Evolutionary conservation across 2,329 filamentous ascomycete genomes (phyloP).

Genomic region (Calcarisporium arbuscula): DNA sequence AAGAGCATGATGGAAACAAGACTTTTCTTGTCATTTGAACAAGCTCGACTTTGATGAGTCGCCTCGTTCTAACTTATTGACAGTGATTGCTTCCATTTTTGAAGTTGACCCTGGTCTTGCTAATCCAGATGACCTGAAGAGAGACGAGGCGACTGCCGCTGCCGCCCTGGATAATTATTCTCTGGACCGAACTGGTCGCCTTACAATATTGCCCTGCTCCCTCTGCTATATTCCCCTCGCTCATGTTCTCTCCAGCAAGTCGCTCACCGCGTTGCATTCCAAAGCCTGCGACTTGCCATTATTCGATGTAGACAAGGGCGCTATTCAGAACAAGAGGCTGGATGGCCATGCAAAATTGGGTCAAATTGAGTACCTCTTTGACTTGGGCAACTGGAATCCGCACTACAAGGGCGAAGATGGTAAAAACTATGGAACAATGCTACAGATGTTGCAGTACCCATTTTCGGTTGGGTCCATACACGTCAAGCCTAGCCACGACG

Average conservation of each 20-base stretch:
- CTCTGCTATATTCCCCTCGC: slow-evolving; percentile 36
- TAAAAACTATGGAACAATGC: slow-evolving; percentile 41
- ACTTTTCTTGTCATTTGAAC: slow-evolving; percentile 3
- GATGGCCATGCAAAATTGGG: slow-evolving; percentile 26
- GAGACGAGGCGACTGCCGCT: slow-evolving; percentile 18
- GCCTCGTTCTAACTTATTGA: slow-evolving; percentile 10
- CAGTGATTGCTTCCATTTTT: slow-evolving; percentile 36
- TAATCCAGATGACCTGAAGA: slow-evolving; percentile 33
- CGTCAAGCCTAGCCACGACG: too few relatives aligned
- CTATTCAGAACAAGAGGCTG: slow-evolving; percentile 26
- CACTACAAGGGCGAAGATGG: slow-evolving; percentile 23
- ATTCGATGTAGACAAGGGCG: slow-evolving; percentile 16
- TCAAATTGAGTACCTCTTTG: slow-evolving; percentile 44
- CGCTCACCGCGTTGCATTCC: slow-evolving; percentile 15
- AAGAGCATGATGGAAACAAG: too few relatives aligned
- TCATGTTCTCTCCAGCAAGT: slow-evolving; percentile 20
- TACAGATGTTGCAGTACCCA: slow-evolving; percentile 46
- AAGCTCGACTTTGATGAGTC: not conserved
- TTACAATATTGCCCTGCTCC: slow-evolving; percentile 33
- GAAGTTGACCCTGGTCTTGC: slow-evolving; percentile 36
- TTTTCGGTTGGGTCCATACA: slow-evolving; percentile 43
- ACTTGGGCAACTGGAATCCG: slow-evolving; percentile 40
- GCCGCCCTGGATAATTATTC: slow-evolving; percentile 28
- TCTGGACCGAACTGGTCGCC: slow-evolving; percentile 23
- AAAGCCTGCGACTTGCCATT: slow-evolving; percentile 14